Evolutionary conservation across 2,329 filamentous ascomycete species (phyloP), one percentile per base, ranked within the genome.

Genomic region (Arachnomyces sp.): DNA sequence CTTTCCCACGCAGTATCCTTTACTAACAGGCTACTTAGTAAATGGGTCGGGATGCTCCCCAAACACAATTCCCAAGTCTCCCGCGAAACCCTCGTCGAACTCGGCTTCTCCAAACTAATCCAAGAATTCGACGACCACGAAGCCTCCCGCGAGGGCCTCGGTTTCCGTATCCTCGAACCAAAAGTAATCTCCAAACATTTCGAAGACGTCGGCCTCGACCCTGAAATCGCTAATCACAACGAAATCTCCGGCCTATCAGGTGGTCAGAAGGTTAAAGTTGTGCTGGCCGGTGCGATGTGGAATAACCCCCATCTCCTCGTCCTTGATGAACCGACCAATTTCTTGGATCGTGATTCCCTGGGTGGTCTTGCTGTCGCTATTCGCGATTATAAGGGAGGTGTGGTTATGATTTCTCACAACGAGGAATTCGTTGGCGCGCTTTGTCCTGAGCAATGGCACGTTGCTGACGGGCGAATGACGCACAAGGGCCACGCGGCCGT

Each of bases 61-160:
- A 98, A 96, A 74, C 72, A 83, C 75, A 98, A 98, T 76, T 81
- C 78, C 44, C 84, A 88, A 71, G 81, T 98, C 53, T 94, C 88
- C 3, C 85, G 92, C 37, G 92, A 98, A 67, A 98, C 89, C 0
- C 75, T 98, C 15, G 60, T 82, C 7, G 81, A 90, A 43, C 79
- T 82, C 43, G 92, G 92, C 15, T 98, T 93, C 71, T 74, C 77
- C 67, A 98, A 98, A 72, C 73, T 96, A 47, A 76, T 98, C 32
- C 92, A 98, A 61, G 92, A 98, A 64, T 98, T 96, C 49, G 93
- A 98, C 57, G 92, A 98, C 61, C 90, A 96, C 70, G 92, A 98
- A 69, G 85, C 92, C 12, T 94, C 90, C n/a, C 85, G 92, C 57
- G 92, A 98, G 67, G 92, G 92, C 76, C 81, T 98, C 29, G 90